These are phyloP conservation scores for Phytophthora sp. DNA, from an alignment of 352 stramenopile species.

Conservation along the genomic window DNA sequence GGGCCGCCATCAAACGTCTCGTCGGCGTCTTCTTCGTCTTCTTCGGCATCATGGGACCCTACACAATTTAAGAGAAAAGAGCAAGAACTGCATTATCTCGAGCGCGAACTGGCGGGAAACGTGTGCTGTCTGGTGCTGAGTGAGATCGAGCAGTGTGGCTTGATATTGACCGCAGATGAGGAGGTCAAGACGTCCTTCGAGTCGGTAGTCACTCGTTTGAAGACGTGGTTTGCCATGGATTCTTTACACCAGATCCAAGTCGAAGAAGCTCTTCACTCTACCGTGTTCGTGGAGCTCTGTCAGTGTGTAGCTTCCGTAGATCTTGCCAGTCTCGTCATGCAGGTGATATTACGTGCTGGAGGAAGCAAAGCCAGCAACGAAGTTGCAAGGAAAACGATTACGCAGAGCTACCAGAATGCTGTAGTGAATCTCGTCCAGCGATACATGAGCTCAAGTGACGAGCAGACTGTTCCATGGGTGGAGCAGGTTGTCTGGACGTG, in stretches of 20 bases:
- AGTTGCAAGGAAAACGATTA: slow-evolving; percentile 14
- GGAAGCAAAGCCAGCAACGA: slow-evolving; percentile 28
- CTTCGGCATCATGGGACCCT: slow-evolving; percentile 41
- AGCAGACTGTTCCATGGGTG: slow-evolving; percentile 23
- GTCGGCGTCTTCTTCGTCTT: slow-evolving; percentile 36
- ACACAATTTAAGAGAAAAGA: slow-evolving; percentile 36
- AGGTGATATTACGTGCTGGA: slow-evolving; percentile 33
- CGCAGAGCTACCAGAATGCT: slow-evolving; percentile 28
- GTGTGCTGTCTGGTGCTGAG: slow-evolving; percentile 36
- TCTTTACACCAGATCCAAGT: slow-evolving; percentile 26
- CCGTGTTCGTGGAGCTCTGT: slow-evolving; percentile 31
- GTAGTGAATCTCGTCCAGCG: slow-evolving; percentile 21
- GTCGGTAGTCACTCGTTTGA: slow-evolving; percentile 17
- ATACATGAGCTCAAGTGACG: slow-evolving; percentile 10
- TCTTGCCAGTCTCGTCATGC: slow-evolving; percentile 40
- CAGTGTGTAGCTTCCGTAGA: slow-evolving; percentile 31
- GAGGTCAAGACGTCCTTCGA: slow-evolving; percentile 9
- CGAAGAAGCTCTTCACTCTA: slow-evolving; percentile 19
- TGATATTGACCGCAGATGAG: slow-evolving; percentile 6
- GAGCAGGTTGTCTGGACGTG: slow-evolving; percentile 34
- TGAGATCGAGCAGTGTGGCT: slow-evolving; percentile 29
- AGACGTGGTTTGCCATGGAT: slow-evolving; percentile 40
- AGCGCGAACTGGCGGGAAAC: slow-evolving; percentile 44
- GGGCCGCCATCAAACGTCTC: slow-evolving; percentile 37
- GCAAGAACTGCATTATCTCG: slow-evolving; percentile 45